A percentile compares a stretch with the other conserved stretches of the same genome.
These are phyloP conservation scores for Kregervanrija pseudodelftensis DNA, from an alignment of 805 yeast genomes.

Conservation along the genomic window DNA sequence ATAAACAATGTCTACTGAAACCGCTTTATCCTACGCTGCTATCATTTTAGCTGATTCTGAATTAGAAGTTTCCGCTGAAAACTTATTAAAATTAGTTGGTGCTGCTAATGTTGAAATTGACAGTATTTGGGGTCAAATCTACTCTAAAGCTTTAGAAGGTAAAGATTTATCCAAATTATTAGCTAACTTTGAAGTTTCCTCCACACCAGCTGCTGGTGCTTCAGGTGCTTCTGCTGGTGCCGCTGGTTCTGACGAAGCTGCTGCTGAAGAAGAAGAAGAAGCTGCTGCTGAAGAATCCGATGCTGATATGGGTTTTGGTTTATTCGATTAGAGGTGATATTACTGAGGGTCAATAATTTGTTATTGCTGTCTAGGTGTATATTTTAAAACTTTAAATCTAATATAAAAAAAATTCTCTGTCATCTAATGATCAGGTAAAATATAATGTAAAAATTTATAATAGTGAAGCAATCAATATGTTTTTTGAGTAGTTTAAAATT, in stretches of 20 bases:
- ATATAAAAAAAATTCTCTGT: no score
- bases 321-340: slow-evolving; percentile 59
- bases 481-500: no score
- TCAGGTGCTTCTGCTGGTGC: slow-evolving; percentile 40
- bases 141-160: slow-evolving; percentile 77
- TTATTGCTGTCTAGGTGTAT: background rate
- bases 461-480: no score
- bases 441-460: no score
- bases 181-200: slow-evolving; percentile 45
- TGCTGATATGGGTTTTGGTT: slow-evolving; percentile 88
- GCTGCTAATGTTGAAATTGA: slow-evolving; percentile 79
- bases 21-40: slow-evolving; percentile 96
- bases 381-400: no score
- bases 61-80: slow-evolving; percentile 82
- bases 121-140: slow-evolving; percentile 73
- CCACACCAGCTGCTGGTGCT: slow-evolving; percentile 45
- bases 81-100: slow-evolving; percentile 61
- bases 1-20: slow-evolving; percentile 69
- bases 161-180: slow-evolving; percentile 67
- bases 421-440: no score
- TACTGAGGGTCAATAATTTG: background rate
- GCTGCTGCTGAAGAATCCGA: slow-evolving; percentile 63
- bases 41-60: slow-evolving; percentile 96
- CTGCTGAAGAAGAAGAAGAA: slow-evolving; percentile 52
- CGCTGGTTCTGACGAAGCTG: slow-evolving; percentile 40